Percentiles rank a stretch among this genome's conserved stretches.
These are phyloP conservation scores for Mycosphaerelloides madeirae DNA, from an alignment of 2,329 filamentous ascomycete genomes.

Conservation along the genomic window DNA sequence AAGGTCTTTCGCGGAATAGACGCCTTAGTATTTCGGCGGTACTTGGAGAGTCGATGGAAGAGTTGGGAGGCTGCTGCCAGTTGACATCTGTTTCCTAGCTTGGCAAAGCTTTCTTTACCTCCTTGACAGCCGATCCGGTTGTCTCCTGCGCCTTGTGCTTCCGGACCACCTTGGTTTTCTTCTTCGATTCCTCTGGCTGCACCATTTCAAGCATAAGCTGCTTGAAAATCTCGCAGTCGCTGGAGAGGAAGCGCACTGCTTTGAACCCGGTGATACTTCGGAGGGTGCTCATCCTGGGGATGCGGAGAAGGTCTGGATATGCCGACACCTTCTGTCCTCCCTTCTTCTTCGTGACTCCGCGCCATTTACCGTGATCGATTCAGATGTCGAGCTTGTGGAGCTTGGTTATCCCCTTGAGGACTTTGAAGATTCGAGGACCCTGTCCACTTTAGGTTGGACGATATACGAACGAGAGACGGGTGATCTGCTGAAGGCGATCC, in stretches of 20 bases:
- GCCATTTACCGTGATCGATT: conserved; percentile 6
- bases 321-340: neutral
- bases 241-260: conserved; percentile 6
- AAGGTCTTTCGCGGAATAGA: no score
- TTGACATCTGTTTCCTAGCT: no score
- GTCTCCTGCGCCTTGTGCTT: conserved; percentile 3
- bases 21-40: no score
- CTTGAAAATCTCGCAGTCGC: conserved; percentile 6
- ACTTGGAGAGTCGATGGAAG: no score
- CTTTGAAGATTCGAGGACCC: conserved; percentile 4
- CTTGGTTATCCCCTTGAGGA: conserved; percentile 2
- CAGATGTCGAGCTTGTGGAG: conserved; percentile 10
- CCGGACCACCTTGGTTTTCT: neutral
- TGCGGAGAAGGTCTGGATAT: conserved; percentile 1
- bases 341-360: neutral
- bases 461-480: neutral
- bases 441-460: neutral
- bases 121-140: neutral
- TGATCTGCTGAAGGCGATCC: neutral
- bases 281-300: conserved; percentile 7
- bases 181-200: conserved; percentile 1
- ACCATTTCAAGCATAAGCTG: conserved; percentile 2
- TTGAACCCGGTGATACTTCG: conserved; percentile 6
- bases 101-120: no score
- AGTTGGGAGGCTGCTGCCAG: no score